Percentiles rank a stretch among this genome's conserved stretches.
phyloP scores from a whole-genome alignment of 805 yeast genomes.

The Saccharomycopsis guyanensis region DNA sequence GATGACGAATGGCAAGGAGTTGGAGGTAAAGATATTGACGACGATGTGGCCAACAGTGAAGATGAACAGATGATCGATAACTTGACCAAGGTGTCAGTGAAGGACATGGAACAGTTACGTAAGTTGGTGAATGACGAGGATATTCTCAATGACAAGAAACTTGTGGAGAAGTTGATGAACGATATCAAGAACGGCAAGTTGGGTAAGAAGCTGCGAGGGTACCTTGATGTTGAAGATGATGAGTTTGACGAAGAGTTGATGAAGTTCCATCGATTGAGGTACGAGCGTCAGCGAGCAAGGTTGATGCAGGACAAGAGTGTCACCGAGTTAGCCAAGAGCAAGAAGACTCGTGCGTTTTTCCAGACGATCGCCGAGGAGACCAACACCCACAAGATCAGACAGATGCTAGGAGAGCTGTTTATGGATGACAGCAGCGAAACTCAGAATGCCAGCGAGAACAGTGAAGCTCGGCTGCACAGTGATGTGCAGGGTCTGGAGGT shows the following conservation, averaged over 20 bases:
- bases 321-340: conserved; percentile 39
- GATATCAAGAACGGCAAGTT: conserved; percentile 70
- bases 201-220: conserved; percentile 46
- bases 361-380: conserved; percentile 49
- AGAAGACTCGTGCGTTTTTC: conserved; percentile 60
- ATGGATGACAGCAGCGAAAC: conserved; percentile 25
- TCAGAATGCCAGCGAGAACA: conserved; percentile 20
- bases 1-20: conserved; percentile 84
- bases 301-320: conserved; percentile 39
- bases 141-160: conserved; percentile 51
- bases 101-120: conserved; percentile 49
- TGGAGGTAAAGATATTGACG: conserved; percentile 49
- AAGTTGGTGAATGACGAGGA: conserved; percentile 52
- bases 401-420: conserved; percentile 28
- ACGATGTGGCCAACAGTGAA: conserved; percentile 60
- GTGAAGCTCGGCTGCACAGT: conserved; percentile 25
- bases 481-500: neutral
- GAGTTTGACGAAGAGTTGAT: conserved; percentile 26
- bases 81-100: conserved; percentile 44
- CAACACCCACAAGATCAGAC: conserved; percentile 23
- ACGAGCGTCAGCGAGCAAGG: conserved; percentile 40
- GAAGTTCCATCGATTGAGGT: conserved; percentile 32
- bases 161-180: conserved; percentile 52
- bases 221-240: conserved; percentile 64
- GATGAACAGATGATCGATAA: conserved; percentile 77